Base-by-base conservation (phyloP, 768 basidiomycete species). In the Arthromyces matolae region DNA sequence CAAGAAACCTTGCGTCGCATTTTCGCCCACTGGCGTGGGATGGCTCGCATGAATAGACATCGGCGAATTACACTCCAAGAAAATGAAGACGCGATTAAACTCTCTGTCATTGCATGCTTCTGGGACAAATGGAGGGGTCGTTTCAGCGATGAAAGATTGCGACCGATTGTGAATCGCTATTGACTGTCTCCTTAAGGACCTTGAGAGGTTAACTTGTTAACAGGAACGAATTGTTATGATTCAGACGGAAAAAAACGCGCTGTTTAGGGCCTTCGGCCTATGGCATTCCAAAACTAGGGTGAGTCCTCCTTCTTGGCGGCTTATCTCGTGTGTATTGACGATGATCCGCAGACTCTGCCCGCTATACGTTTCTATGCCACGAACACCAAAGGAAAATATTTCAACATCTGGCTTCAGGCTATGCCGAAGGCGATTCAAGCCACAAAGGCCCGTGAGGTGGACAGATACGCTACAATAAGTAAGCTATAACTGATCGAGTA, bases 61-160 rank as follows among this genome's bases (percentile, higher is more conserved):
- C 74, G 84, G 37, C 78, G 86, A 10, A 58, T 76, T 20, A 68
- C 74, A 13, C 68, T 92, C 37, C 77, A 77, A 47, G 72, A 76
- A 45, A 80, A 76, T 52, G 84, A 87, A 58, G 74, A 79, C 23
- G 79, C 87, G 52, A 71, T 88, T 52, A 75, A 79, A 52, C 66
- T 75, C 12, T 68, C 69, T 12, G 59, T 72, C 22, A 65, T 84
- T 24, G 72, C 76, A 25, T 69, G 66, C 24, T 78, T 77, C 13
- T 92, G 89, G 89, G 86, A 89, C 45, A 83, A 71, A 57, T 93
- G 91, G 91, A 71, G 82, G 59, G 88, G 85, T 45, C 79, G 75
- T 23, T 89, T 81, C 61, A 75, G 71, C 52, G 79, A 84, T 42
- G 80, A 80, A 52, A 73, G 72, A 51, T 67, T 93, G 40, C 78